phyloP scores from a whole-genome alignment of 2,329 filamentous ascomycete species.

The Chalara sp. region DNA sequence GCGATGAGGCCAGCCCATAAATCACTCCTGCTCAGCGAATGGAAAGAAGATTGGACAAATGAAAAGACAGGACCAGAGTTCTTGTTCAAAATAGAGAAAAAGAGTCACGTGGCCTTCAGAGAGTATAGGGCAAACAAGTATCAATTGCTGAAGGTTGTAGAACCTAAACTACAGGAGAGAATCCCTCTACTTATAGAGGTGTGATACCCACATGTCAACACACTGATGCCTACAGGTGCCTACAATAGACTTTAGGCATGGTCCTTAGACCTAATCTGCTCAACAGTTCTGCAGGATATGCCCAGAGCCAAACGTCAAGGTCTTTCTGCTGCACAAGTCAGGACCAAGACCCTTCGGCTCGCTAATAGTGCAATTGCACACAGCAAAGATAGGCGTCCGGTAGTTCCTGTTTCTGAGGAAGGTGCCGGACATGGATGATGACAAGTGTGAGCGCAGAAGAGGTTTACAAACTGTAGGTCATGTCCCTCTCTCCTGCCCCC shows the following conservation, averaged over 20 bases:
- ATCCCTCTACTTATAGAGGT: too few relatives aligned
- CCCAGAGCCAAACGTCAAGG: neutral
- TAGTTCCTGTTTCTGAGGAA: neutral
- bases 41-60: conserved; percentile 5
- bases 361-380: conserved; percentile 1
- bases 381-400: conserved; percentile 1
- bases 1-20: conserved; percentile 5
- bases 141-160: too few relatives aligned
- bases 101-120: too few relatives aligned
- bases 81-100: too few relatives aligned
- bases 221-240: too few relatives aligned
- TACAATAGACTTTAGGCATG: too few relatives aligned
- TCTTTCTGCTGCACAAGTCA: conserved; percentile 4
- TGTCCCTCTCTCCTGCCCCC: conserved; percentile 9
- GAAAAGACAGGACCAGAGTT: conserved; percentile 7
- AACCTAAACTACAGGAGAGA: too few relatives aligned
- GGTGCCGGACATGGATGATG: conserved; percentile 3
- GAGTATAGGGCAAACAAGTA: too few relatives aligned
- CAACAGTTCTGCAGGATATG: conserved; percentile 5
- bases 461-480: conserved; percentile 8
- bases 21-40: conserved; percentile 4
- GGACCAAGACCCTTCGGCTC: neutral
- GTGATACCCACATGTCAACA: too few relatives aligned
- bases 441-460: conserved; percentile 7
- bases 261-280: too few relatives aligned